These are phyloP conservation scores for Glycine latifolia DNA, from an alignment of 306 rosid genomes.

Conservation along the genomic window DNA sequence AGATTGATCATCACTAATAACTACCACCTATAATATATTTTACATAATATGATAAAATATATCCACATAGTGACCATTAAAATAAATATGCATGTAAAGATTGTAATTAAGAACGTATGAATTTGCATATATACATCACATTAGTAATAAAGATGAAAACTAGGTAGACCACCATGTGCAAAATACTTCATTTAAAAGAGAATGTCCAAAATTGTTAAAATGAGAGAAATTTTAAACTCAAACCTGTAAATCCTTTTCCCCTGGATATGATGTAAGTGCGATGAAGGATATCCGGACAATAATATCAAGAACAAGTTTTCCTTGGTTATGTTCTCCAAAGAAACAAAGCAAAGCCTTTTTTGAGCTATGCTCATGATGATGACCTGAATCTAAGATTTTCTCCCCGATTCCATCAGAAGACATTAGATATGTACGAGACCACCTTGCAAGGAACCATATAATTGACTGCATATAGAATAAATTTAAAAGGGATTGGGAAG, in stretches of 20 bases:
- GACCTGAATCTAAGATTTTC: slow-evolving; percentile 57
- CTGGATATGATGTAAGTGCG: slow-evolving; percentile 79
- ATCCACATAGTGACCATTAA: slow-evolving; percentile 5
- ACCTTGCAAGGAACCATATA: slow-evolving; percentile 96
- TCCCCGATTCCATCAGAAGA: slow-evolving; percentile 67
- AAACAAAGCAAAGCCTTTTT: slow-evolving; percentile 63
- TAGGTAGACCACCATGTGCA: slow-evolving; percentile 39
- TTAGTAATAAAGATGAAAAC: slow-evolving; percentile 38
- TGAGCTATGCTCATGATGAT: slow-evolving; percentile 54
- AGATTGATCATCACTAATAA: slow-evolving; percentile 17
- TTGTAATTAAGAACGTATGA: slow-evolving; percentile 3
- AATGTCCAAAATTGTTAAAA: slow-evolving; percentile 33
- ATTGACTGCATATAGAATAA: slow-evolving; percentile 73
- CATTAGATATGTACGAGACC: slow-evolving; percentile 91
- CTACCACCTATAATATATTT: slow-evolving; percentile 8
- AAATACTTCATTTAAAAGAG: slow-evolving; percentile 14
- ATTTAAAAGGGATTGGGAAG: slow-evolving; percentile 38
- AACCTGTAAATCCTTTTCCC: slow-evolving; percentile 94
- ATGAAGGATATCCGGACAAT: slow-evolving; percentile 77
- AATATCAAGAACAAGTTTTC: slow-evolving; percentile 84
- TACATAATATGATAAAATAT: not conserved
- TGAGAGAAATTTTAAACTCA: slow-evolving; percentile 47
- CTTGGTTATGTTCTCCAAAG: slow-evolving; percentile 89
- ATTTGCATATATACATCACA: slow-evolving; percentile 5
- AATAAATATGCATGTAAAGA: slow-evolving; percentile 14